These are phyloP conservation scores for Petunia hybrid DNA, from an alignment of 305 asterid species.

Conservation along the genomic window DNA sequence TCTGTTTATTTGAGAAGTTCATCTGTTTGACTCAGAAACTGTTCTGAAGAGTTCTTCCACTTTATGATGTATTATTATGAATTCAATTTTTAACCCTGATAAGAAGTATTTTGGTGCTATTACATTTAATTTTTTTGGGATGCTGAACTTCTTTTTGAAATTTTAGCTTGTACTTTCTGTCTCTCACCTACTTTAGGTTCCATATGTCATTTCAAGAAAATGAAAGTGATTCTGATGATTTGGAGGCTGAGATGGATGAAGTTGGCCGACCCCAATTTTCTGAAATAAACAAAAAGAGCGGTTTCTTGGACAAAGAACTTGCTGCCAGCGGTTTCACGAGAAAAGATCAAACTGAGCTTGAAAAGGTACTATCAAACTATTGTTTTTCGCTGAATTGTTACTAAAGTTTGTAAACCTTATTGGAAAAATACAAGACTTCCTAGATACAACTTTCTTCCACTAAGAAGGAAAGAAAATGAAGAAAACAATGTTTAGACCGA, in stretches of 20 bases:
- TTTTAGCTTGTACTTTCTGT: slow-evolving; percentile 31
- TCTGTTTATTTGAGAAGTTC: neutral
- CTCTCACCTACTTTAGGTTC: slow-evolving; percentile 53
- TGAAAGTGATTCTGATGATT: slow-evolving; percentile 55
- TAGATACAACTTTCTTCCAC: neutral
- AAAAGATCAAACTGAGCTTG: slow-evolving; percentile 77
- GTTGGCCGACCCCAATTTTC: slow-evolving; percentile 70
- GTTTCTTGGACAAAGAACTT: slow-evolving; percentile 87
- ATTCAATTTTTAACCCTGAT: neutral
- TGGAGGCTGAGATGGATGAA: slow-evolving; percentile 58
- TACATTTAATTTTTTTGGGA: slow-evolving; percentile 6
- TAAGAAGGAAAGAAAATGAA: slow-evolving; percentile 11
- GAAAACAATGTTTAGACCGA: slow-evolving; percentile 5
- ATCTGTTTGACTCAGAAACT: neutral
- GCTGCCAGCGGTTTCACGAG: slow-evolving; percentile 96
- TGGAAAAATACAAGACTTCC: neutral
- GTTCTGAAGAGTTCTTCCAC: slow-evolving; percentile 12
- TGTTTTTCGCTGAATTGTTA: neutral
- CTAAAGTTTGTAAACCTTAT: neutral
- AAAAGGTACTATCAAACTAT: slow-evolving; percentile 61
- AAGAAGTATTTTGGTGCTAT: neutral
- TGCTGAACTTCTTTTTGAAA: neutral
- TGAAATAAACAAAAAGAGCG: slow-evolving; percentile 66
- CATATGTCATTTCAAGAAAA: slow-evolving; percentile 64
- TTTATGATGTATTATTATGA: slow-evolving; percentile 14